A percentile compares a stretch with the other conserved stretches of the same genome.
These are phyloP conservation scores for Fusarium piperis DNA, from an alignment of 2,329 filamentous ascomycete species.

Conservation along the genomic window DNA sequence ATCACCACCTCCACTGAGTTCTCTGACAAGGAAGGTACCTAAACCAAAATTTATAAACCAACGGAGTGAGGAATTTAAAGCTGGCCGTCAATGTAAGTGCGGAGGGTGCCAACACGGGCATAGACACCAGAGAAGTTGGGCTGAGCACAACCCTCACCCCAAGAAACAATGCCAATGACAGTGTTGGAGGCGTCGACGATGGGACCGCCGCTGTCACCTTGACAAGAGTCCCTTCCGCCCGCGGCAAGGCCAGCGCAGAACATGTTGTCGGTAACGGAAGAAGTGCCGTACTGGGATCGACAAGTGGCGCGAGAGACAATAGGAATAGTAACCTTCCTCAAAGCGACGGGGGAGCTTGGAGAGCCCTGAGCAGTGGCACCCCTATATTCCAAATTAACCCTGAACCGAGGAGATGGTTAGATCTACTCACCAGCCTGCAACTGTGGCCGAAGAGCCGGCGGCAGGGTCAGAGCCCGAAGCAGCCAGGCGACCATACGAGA, in stretches of 20 bases:
- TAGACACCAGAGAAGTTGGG: conserved; percentile 43
- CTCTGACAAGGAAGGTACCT: not conserved
- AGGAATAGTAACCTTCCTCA: conserved; percentile 47
- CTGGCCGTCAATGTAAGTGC: conserved; percentile 42
- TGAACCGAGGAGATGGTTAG: not conserved
- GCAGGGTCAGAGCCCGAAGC: conserved; percentile 40
- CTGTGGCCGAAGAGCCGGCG: conserved; percentile 27
- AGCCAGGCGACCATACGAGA: conserved; percentile 40
- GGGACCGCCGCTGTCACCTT: conserved; percentile 47
- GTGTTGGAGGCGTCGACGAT: conserved; percentile 37
- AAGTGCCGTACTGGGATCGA: conserved; percentile 35
- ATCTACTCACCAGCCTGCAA: conserved; percentile 43
- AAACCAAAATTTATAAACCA: not conserved
- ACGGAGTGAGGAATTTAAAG: not conserved
- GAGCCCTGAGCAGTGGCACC: conserved; percentile 33
- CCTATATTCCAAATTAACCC: conserved; percentile 19
- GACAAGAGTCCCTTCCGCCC: conserved; percentile 47
- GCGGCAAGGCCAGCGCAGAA: conserved; percentile 44
- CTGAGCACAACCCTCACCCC: conserved; percentile 44
- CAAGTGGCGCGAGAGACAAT: conserved; percentile 43
- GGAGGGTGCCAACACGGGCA: conserved; percentile 38
- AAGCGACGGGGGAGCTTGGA: conserved; percentile 16
- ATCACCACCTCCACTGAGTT: not conserved
- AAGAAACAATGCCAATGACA: conserved; percentile 45
- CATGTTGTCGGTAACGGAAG: conserved; percentile 43